A percentile compares a stretch with the other conserved stretches of the same genome.
These are phyloP conservation scores for Corylus americana DNA, from an alignment of 306 rosid species.

Conservation along the genomic window DNA sequence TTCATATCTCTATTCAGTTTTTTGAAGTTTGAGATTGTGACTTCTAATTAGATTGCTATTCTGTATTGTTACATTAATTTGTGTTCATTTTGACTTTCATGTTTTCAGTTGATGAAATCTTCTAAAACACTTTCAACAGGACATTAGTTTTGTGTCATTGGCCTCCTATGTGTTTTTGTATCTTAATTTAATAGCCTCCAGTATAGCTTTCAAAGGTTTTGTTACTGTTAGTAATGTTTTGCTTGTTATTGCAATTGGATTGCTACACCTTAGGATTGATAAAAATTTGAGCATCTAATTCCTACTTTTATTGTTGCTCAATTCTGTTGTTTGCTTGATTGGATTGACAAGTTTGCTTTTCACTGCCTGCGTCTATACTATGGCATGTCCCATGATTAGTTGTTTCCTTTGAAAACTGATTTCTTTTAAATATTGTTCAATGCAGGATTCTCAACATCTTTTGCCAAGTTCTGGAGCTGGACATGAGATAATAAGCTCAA, in stretches of 20 bases:
- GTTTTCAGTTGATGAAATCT: background rate
- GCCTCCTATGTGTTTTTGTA: background rate
- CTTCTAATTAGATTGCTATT: background rate
- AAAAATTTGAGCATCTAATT: background rate
- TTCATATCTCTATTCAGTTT: background rate
- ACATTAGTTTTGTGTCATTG: background rate
- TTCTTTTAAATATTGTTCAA: constrained; percentile 15
- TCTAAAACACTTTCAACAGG: background rate
- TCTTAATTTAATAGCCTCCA: background rate
- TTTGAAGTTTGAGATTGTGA: constrained; percentile 6
- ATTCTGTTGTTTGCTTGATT: background rate
- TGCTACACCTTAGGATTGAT: background rate
- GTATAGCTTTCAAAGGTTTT: background rate
- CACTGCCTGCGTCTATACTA: background rate
- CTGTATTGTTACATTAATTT: background rate
- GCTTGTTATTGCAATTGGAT: background rate
- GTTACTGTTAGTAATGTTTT: background rate
- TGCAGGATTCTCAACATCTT: constrained; percentile 55
- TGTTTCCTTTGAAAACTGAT: constrained; percentile 8
- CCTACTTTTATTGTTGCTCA: background rate
- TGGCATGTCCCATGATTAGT: background rate
- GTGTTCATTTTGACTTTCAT: background rate
- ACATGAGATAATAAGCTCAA: constrained; percentile 47
- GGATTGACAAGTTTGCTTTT: background rate
- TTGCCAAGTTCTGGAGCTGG: constrained; percentile 43